These are phyloP conservation scores for Celoporthe dispersa DNA, from an alignment of 2,329 filamentous ascomycete genomes.

Conservation along the genomic window DNA sequence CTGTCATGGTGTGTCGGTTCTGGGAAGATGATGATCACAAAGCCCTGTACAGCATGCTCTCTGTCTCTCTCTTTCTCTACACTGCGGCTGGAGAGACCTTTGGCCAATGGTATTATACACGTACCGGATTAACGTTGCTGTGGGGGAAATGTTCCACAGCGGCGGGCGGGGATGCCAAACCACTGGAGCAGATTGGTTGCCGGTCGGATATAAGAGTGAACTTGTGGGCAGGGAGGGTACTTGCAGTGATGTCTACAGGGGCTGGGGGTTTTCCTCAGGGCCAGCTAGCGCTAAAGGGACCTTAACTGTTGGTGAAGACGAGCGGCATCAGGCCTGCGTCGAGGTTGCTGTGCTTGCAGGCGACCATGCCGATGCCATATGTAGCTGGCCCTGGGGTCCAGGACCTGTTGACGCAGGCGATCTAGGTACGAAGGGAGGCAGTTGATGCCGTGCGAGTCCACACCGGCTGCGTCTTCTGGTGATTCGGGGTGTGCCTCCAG, in stretches of 20 bases:
- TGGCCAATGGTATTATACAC: neutral
- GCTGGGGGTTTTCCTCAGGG: too few relatives aligned
- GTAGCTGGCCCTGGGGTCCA: constrained; percentile 63
- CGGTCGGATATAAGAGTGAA: neutral
- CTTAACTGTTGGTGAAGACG: constrained; percentile 74
- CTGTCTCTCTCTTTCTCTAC: neutral
- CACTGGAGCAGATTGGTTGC: neutral
- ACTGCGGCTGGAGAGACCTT: neutral
- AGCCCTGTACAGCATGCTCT: neutral
- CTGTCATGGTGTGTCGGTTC: neutral
- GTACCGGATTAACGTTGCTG: constrained; percentile 2
- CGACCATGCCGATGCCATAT: constrained; percentile 76
- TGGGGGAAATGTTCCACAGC: neutral
- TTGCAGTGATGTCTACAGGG: neutral
- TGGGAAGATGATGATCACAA: neutral
- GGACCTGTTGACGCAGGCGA: constrained; percentile 70
- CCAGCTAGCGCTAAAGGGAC: neutral
- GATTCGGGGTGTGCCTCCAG: constrained; percentile 66
- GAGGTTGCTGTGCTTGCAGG: constrained; percentile 75
- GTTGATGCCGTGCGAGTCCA: constrained; percentile 80
- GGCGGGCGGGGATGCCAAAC: neutral
- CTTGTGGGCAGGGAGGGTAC: too few relatives aligned
- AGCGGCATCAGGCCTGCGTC: constrained; percentile 73
- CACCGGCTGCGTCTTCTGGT: constrained; percentile 63
- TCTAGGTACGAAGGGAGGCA: constrained; percentile 79